Percentiles rank a stretch among this genome's conserved stretches.
phyloP scores from a whole-genome alignment of 371 early-diverging fungal genomes.

The Zancudomyces culisetae region DNA sequence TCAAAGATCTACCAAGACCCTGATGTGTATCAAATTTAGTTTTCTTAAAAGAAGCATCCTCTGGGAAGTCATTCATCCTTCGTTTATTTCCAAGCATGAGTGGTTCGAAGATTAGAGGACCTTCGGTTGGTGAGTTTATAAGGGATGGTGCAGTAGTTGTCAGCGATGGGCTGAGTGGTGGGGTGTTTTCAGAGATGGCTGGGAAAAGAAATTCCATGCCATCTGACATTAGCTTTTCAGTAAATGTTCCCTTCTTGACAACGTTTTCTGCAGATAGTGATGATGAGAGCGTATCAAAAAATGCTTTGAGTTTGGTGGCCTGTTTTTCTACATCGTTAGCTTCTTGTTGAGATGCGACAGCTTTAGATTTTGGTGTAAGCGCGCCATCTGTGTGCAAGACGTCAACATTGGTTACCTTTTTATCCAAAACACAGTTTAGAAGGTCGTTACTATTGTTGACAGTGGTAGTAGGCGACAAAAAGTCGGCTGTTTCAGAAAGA shows the following conservation, averaged over 20 bases:
- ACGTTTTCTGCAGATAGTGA: neutral
- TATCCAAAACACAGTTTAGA: neutral
- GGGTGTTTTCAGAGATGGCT: constrained; percentile 1
- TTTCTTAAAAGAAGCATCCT: neutral
- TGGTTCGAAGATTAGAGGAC: neutral
- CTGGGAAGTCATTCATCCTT: neutral
- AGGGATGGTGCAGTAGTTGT: neutral
- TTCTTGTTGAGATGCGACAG: neutral
- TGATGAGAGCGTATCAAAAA: neutral
- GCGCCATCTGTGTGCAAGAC: neutral
- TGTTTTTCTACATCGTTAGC: neutral
- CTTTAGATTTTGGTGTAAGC: too few species aligned
- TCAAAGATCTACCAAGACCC: neutral
- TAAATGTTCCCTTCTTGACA: neutral
- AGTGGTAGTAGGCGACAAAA: neutral
- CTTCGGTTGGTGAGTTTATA: neutral
- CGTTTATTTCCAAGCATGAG: neutral
- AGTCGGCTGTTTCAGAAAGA: neutral
- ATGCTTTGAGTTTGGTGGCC: too few species aligned
- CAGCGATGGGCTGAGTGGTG: constrained; percentile 4
- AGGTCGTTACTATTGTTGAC: neutral
- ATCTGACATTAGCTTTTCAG: neutral
- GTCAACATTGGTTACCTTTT: neutral
- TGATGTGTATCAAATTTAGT: neutral
- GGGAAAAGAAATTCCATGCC: neutral